Evolutionary conservation across 495 filamentous ascomycete species (phyloP).

Genomic region (Neurospora sp.): DNA sequence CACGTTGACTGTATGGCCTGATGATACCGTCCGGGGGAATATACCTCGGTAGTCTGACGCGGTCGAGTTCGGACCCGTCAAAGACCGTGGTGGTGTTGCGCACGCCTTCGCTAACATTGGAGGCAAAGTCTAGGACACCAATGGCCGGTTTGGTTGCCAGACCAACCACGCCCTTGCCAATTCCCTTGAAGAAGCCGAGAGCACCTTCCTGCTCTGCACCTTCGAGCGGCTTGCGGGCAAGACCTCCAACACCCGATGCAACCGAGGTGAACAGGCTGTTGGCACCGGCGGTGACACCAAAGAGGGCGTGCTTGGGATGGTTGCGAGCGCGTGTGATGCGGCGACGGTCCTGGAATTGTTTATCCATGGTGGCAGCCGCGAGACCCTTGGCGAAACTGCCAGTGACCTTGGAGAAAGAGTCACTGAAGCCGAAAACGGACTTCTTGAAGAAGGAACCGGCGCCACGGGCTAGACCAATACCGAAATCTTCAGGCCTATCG

Average conservation of each 20-base stretch:
- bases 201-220: constrained; percentile 93
- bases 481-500: constrained; percentile 86
- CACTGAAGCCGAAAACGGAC: constrained; percentile 90
- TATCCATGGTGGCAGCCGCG: constrained; percentile 89
- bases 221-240: constrained; percentile 87
- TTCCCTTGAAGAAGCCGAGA: constrained; percentile 90
- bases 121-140: constrained; percentile 92
- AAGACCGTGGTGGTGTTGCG: constrained; percentile 98
- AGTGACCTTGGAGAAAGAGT: constrained; percentile 93
- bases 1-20: constrained; percentile 88
- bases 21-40: constrained; percentile 89
- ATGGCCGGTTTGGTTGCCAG: constrained; percentile 94
- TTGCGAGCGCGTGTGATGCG: constrained; percentile 91
- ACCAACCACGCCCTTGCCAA: constrained; percentile 89
- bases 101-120: constrained; percentile 91
- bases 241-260: constrained; percentile 85
- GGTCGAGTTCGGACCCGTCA: constrained; percentile 85
- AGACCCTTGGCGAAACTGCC: constrained; percentile 94
- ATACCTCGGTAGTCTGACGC: constrained; percentile 84
- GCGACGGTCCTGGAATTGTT: constrained; percentile 93
- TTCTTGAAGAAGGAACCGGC: constrained; percentile 97
- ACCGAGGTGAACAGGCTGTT: constrained; percentile 87
- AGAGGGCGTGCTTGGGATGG: constrained; percentile 90
- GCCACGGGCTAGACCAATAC: constrained; percentile 89
- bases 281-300: constrained; percentile 89